Evolutionary conservation across 1,139 yeast genomes (phyloP), one percentile per base, ranked within the genome.

Genomic region (Debaryomyces udenii): DNA sequence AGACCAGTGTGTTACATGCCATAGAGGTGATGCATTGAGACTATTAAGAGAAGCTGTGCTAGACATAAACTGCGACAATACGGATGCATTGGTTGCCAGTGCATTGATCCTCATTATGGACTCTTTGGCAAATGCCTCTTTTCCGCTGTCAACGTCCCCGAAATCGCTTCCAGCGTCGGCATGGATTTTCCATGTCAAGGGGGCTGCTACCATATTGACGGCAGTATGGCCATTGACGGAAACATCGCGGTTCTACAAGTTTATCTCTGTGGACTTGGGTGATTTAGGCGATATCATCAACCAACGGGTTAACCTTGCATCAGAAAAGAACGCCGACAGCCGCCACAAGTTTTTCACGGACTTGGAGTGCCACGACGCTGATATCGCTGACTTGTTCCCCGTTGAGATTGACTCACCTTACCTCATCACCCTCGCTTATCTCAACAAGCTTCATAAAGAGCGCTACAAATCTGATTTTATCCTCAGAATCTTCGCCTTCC

Each of bases 101-200:
- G 96, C 97, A 0, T 76, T 91, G 50, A 81, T 91, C 35, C 69
- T 91, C 41, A 90, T 90, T 44, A 86, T 91, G 86, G 98, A 91
- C 59, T 86, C 97, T 0, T 69, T 91, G 47, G 98, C 98, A 3
- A 91, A 91, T 63, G 97, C 97, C 0, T 81, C 95, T 2, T 72
- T 83, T 34, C 90, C 96, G 2, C 73, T 80, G 4, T 72, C 82
- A 3, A 76, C 84, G 23, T 67, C 74, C 3, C 76, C 77, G 3
- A 81, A 81, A 50, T 78, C 88, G 4, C 66, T 90, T 41, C 96
- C 96, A 1, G 93, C 97, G 1, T 83, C 93, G 6, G 96, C 97
- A 0, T 91, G 98, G 98, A 83, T 91, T 43, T 93, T 89, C 69
- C 97, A 91, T 58, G 97, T 91, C 10, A 87, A 94, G 54, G 98